Evolutionary conservation across 2,329 filamentous ascomycete species (phyloP).

Genomic region (Monilinia fructigena): DNA sequence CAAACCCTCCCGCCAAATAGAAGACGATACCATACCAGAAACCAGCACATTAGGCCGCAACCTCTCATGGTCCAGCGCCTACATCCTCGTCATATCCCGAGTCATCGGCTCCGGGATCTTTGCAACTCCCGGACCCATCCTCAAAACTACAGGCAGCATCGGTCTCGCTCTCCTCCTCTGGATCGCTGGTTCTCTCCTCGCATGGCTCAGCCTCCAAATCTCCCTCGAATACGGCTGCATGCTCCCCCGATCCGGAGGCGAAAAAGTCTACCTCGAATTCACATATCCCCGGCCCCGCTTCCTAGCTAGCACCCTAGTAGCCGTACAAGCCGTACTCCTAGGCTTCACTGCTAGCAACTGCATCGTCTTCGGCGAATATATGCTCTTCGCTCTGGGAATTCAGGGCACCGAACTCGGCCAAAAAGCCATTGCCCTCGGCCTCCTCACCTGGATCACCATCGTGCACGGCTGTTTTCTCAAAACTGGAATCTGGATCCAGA

Average conservation of each 20-base stretch:
- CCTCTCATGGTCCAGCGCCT: constrained; percentile 34
- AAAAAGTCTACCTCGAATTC: constrained; percentile 55
- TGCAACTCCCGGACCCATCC: constrained; percentile 60
- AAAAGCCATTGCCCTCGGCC: constrained; percentile 47
- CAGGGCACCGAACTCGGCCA: constrained; percentile 48
- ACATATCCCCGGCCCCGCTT: constrained; percentile 53
- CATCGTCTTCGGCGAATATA: constrained; percentile 52
- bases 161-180: constrained; percentile 55
- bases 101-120: constrained; percentile 37
- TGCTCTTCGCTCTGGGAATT: constrained; percentile 47
- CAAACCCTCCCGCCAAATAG: constrained; percentile 36
- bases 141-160: constrained; percentile 63
- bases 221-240: constrained; percentile 49
- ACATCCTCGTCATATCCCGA: constrained; percentile 37
- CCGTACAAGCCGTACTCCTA: constrained; percentile 50
- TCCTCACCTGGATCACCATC: constrained; percentile 57
- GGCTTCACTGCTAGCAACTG: constrained; percentile 54
- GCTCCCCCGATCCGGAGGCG: constrained; percentile 49
- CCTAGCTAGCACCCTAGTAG: constrained; percentile 53
- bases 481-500: constrained; percentile 59
- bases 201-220: constrained; percentile 46
- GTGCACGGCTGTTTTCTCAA: constrained; percentile 58
- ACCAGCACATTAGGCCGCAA: constrained; percentile 56
- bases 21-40: constrained; percentile 60
- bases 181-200: constrained; percentile 50